phyloP scores from a whole-genome alignment of 306 rosid species.

The Lotus japonicus region DNA sequence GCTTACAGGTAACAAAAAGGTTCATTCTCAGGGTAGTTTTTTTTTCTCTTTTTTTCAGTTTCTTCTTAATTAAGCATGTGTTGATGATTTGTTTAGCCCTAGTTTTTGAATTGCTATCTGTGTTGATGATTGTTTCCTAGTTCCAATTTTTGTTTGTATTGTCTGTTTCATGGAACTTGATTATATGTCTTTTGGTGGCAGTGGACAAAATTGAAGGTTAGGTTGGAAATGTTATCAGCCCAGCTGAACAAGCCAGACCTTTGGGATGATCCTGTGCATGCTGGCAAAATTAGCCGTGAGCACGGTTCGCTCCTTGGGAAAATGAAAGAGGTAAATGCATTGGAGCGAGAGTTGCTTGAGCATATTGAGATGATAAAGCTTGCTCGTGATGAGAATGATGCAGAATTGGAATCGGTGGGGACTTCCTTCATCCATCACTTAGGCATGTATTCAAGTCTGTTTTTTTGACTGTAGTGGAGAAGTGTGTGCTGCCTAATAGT shows the following conservation, averaged over 20 bases:
- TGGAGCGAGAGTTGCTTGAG: slow-evolving; percentile 77
- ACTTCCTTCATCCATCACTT: slow-evolving; percentile 52
- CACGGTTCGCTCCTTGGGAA: slow-evolving; percentile 82
- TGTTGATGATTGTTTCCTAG: background rate
- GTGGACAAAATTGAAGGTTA: slow-evolving; percentile 78
- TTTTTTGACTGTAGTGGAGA: background rate
- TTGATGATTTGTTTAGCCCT: background rate
- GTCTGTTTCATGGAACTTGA: background rate
- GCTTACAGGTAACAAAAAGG: slow-evolving; percentile 50
- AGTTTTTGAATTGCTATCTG: background rate
- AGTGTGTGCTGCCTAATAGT: background rate
- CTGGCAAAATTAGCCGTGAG: slow-evolving; percentile 74
- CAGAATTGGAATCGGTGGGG: slow-evolving; percentile 94
- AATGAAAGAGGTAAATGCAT: slow-evolving; percentile 72
- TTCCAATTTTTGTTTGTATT: background rate
- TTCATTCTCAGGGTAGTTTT: too few species aligned
- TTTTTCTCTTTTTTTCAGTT: background rate
- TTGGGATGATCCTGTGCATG: slow-evolving; percentile 80
- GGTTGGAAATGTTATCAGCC: slow-evolving; percentile 55
- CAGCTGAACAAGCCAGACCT: slow-evolving; percentile 65
- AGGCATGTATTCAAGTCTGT: slow-evolving; percentile 66
- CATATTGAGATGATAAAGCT: slow-evolving; percentile 90
- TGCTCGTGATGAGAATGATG: slow-evolving; percentile 74
- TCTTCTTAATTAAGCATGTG: background rate
- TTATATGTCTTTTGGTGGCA: slow-evolving; percentile 34